Evolutionary conservation across 768 basidiomycete genomes (phyloP).

Genomic region (Psilocybe cubensis): DNA sequence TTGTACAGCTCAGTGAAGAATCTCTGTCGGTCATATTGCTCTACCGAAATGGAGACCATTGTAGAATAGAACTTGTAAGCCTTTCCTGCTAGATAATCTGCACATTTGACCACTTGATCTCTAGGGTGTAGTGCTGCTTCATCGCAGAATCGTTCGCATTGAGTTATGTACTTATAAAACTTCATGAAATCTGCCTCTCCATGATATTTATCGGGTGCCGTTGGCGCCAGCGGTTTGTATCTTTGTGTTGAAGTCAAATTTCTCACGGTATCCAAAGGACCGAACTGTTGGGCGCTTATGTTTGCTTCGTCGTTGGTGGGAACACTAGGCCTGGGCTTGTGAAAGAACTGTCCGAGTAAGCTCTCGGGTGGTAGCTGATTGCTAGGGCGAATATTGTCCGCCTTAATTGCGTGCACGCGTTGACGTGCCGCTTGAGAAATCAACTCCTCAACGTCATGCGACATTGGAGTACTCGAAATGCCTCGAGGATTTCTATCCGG

Average conservation of each 20-base stretch:
- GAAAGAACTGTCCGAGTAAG: conserved; percentile 10
- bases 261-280: neutral
- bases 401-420: neutral
- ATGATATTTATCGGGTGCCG: conserved; percentile 11
- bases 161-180: conserved; percentile 7
- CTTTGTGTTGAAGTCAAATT: neutral
- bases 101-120: conserved; percentile 21
- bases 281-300: neutral
- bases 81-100: conserved; percentile 29
- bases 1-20: conserved; percentile 36
- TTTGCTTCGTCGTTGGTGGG: neutral
- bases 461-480: conserved; percentile 3
- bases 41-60: conserved; percentile 17
- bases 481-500: neutral
- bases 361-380: conserved; percentile 4
- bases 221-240: conserved; percentile 11
- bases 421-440: neutral
- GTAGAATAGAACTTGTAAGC: conserved; percentile 32
- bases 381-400: neutral
- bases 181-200: conserved; percentile 14
- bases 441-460: neutral
- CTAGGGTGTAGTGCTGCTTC: neutral
- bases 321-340: neutral
- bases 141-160: neutral
- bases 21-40: conserved; percentile 21